Base-by-base conservation (phyloP, 2,329 filamentous ascomycete species). In the Cladosporium sp. region DNA sequence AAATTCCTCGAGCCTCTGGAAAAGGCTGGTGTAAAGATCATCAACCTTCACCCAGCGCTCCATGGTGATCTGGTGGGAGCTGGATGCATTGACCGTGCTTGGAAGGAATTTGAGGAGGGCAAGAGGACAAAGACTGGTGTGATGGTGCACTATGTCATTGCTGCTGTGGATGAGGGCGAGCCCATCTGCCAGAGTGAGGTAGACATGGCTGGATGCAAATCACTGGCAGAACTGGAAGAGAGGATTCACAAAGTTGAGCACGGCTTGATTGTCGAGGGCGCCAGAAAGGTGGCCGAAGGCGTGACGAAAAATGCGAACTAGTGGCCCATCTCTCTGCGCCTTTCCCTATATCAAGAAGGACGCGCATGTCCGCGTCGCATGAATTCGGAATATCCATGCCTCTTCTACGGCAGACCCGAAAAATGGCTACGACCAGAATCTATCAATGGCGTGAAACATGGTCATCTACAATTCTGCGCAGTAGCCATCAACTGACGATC, bases 81-180 rank as follows among this genome's bases (percentile, higher is more conserved):
- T 30, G 59, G 66, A 64, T 92, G 91, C 15, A 95, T 96, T 66
- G 84, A 88, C 66, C 81, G 90, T 22, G 90, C 92, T 3, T 91
- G 85, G 74, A 80, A 84, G 49, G 90, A 90, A 59, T 92, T 89
- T 70, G 74, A 86, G 70, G 82, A 82, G 63, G 82, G 90, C 9
- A 83, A 86, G 67, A 81, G 88, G 64, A 82, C 82, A 64, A 82
- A 81, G 64, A 92, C 84, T 0, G 92, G 92, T 0, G 87, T 95
- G 56, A 96, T 96, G 92, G 85, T 91, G 15, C 92, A 96, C 75
- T 88, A 92, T 74, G 91, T 96, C 15, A 80, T 81, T 66, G 70
- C 70, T 8, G 85, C 93, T 72, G 90, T 96, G 57, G 92, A 96
- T 76, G 83, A 88, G 68, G 92, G 92, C 2, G 79, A 83, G 63